Percentiles rank a stretch among this genome's conserved stretches.
These are phyloP conservation scores for Arthrobotrys musiformis DNA, from an alignment of 2,329 filamentous ascomycete species.

Conservation along the genomic window DNA sequence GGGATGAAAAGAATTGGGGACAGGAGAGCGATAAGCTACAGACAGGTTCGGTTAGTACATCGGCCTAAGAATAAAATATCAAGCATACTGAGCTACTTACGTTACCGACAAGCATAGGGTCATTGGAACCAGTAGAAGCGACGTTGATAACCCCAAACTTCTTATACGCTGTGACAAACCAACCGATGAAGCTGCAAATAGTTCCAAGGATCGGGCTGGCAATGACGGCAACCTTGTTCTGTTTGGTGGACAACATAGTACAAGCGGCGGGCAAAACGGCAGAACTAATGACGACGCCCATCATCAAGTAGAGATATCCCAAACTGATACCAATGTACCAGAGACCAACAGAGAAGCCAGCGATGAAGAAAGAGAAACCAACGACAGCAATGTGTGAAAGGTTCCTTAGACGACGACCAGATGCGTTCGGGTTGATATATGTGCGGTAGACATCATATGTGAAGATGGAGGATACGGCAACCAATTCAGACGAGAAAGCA, in stretches of 20 bases:
- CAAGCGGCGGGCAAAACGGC: constrained; percentile 85
- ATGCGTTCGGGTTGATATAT: constrained; percentile 82
- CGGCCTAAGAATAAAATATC: not conserved
- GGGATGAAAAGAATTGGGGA: constrained; percentile 80
- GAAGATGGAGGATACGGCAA: constrained; percentile 86
- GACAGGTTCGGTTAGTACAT: not conserved
- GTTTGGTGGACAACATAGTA: constrained; percentile 81
- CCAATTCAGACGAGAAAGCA: constrained; percentile 82
- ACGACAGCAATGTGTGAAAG: constrained; percentile 80
- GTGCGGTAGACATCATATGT: constrained; percentile 91
- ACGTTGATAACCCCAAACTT: constrained; percentile 77
- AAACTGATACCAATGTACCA: constrained; percentile 80
- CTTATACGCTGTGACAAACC: constrained; percentile 79
- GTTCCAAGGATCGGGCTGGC: constrained; percentile 77
- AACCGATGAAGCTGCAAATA: constrained; percentile 75
- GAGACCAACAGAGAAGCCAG: constrained; percentile 79
- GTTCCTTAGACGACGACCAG: constrained; percentile 79
- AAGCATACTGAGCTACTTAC: constrained; percentile 16
- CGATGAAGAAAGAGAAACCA: constrained; percentile 80
- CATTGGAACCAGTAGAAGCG: constrained; percentile 74
- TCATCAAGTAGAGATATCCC: constrained; percentile 88
- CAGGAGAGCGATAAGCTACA: constrained; percentile 81
- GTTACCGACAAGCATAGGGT: constrained; percentile 53
- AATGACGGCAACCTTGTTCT: constrained; percentile 79
- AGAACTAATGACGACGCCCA: constrained; percentile 89